Evolutionary conservation across 805 yeast species (phyloP).

Genomic region (Candida alai): DNA sequence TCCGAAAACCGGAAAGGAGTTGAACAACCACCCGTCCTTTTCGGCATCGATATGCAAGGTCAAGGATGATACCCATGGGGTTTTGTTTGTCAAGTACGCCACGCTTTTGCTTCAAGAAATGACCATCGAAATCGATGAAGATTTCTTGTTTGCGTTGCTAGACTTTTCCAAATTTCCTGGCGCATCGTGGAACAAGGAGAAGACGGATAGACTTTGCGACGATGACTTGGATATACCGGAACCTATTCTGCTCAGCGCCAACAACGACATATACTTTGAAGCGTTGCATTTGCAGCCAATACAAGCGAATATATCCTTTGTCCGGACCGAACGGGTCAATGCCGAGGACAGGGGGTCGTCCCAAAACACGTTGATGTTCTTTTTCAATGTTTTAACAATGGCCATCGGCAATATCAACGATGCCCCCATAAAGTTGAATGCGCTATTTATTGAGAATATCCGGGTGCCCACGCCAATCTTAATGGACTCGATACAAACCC

Average conservation of each 20-base stretch:
- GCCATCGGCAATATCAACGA: slow-evolving; percentile 96
- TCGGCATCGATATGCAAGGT: slow-evolving; percentile 81
- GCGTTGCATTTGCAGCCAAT: slow-evolving; percentile 90
- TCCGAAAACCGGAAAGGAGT: slow-evolving; percentile 78
- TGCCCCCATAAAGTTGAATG: slow-evolving; percentile 88
- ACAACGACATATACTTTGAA: slow-evolving; percentile 85
- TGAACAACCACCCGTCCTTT: slow-evolving; percentile 85
- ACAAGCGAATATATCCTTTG: slow-evolving; percentile 83
- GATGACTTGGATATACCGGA: slow-evolving; percentile 64
- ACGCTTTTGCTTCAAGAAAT: slow-evolving; percentile 85
- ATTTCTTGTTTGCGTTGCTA: slow-evolving; percentile 74
- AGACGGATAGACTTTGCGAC: slow-evolving; percentile 54
- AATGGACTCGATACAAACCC: slow-evolving; percentile 67
- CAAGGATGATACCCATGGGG: slow-evolving; percentile 89
- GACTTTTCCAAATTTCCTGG: slow-evolving; percentile 82
- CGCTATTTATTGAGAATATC: slow-evolving; percentile 82
- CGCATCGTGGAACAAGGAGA: slow-evolving; percentile 61
- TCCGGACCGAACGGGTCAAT: slow-evolving; percentile 76
- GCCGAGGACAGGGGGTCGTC: slow-evolving; percentile 58
- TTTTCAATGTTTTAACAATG: slow-evolving; percentile 86
- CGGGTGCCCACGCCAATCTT: slow-evolving; percentile 80
- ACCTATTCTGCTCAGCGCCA: slow-evolving; percentile 52
- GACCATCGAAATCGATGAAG: slow-evolving; percentile 92
- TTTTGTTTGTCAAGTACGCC: slow-evolving; percentile 84
- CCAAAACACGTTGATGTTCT: slow-evolving; percentile 67